Base-by-base conservation (phyloP, 768 basidiomycete species). In the Mycena floridula region DNA sequence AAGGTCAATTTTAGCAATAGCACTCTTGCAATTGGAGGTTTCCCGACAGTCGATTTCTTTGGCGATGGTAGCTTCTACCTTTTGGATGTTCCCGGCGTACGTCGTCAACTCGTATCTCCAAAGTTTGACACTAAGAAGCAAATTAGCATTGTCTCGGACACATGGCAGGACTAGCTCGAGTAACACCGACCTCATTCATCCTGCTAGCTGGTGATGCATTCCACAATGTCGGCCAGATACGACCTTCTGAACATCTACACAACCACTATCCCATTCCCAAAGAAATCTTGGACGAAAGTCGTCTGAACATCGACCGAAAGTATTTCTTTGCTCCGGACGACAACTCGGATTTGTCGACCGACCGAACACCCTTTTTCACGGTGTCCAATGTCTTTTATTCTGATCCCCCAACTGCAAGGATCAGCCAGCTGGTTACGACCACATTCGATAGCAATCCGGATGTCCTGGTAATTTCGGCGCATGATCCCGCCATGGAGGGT, bases 51-150 rank as follows among this genome's bases (percentile, higher is more conserved):
- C 30, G 55, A 58, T 25, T 58, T 44, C 42, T 58, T 58, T 22
- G 53, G 51, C 5, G 57, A 58, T 25, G 57, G 54, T 1, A 58
- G 57, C 30, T 46, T 58, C 30, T 58, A 56, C 35, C 15, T 58
- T 7, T 45, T 58, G n/a, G 46, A 54, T 28, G 46, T 43, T 0
- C 54, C 57, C 2, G 57, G 57, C 6, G 56, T 57, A 23, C 25
- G 50, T 32, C 2, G 22, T 1, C 5, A 11, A 37, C 18, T 18
- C 7, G 43, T 40, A 24, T 15, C 30, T 24, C n/a, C 2, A 13
- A 13, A 24, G 16, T 3, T 3, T 36, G 8, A n/a, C 7, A 8
- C 8, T 37, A 21, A 16, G 5, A 13, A n/a, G 25, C 7, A 22
- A 7, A 7, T 4, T 16, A 58, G 57, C 57, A 56, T 43, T 28